A percentile compares a stretch with the other conserved stretches of the same genome.
Conservation (phyloP, 345 rosid species). For the Euphorbia pulcherrima region DNA sequence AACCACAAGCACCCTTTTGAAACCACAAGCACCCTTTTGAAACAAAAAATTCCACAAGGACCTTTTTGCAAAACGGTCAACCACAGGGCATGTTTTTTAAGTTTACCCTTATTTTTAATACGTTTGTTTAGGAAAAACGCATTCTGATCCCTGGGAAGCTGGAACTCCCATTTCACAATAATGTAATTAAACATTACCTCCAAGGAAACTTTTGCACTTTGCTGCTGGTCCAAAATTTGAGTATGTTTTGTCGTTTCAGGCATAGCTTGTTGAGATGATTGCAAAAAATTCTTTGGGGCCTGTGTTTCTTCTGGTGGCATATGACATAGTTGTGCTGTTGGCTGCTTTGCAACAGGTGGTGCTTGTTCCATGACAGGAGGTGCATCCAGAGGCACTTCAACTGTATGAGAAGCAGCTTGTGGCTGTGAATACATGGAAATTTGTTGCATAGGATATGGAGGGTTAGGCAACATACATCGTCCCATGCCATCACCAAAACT, state of each 20-base stretch:
- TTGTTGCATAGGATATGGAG: slow-evolving; percentile 47
- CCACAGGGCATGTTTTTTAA: too few relatives aligned
- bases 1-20: too few relatives aligned
- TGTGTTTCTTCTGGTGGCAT: slow-evolving; percentile 33
- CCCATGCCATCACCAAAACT: slow-evolving; percentile 33
- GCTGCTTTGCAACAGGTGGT: slow-evolving; percentile 34
- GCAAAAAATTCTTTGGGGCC: slow-evolving; percentile 39
- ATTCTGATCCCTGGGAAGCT: too few relatives aligned
- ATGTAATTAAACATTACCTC: slow-evolving; percentile 40
- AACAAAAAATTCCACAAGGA: too few relatives aligned
- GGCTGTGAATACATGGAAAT: slow-evolving; percentile 37
- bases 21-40: too few relatives aligned
- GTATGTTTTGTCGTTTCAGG: slow-evolving; percentile 39
- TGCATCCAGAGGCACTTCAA: slow-evolving; percentile 37
- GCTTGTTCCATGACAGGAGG: slow-evolving; percentile 36
- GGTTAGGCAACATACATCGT: slow-evolving; percentile 38
- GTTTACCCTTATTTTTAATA: too few relatives aligned
- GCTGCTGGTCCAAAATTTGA: slow-evolving; percentile 40
- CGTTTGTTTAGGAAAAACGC: too few relatives aligned
- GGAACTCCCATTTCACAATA: too few relatives aligned
- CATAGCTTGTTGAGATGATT: slow-evolving; percentile 35
- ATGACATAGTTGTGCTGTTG: slow-evolving; percentile 32
- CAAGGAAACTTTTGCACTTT: slow-evolving; percentile 30
- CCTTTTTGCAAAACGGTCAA: too few relatives aligned
- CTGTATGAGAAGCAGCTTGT: slow-evolving; percentile 40